Evolutionary conservation across 2,329 filamentous ascomycete species (phyloP).

Genomic region (Epichloe festucae): DNA sequence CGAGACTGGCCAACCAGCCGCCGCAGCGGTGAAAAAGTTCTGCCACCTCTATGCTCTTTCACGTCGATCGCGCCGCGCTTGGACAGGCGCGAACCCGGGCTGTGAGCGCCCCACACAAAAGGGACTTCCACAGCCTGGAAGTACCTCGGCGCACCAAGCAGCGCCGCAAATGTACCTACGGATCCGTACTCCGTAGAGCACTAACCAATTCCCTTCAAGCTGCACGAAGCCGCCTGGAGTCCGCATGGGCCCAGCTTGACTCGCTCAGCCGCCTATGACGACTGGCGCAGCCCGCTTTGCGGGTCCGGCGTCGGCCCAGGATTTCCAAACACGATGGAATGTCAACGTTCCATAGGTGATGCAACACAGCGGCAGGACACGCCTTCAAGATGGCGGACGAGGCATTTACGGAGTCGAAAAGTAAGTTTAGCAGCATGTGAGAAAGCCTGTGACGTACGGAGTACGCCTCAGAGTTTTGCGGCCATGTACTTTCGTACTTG

Average conservation of each 20-base stretch:
- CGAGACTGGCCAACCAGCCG: conserved; percentile 1
- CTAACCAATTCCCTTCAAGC: background rate
- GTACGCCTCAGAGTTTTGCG: background rate
- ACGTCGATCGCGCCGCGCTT: background rate
- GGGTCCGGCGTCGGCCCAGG: conserved; percentile 4
- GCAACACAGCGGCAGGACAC: conserved; percentile 4
- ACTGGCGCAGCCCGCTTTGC: conserved; percentile 1
- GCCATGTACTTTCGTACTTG: background rate
- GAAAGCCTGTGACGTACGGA: background rate
- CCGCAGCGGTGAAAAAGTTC: conserved; percentile 3
- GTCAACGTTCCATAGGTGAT: conserved; percentile 2
- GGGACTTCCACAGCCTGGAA: background rate
- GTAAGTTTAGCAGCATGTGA: conserved; percentile 6
- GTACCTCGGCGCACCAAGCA: background rate
- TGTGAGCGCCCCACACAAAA: conserved; percentile 1
- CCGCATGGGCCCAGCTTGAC: background rate
- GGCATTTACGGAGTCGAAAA: conserved; percentile 7
- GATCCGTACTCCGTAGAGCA: no score
- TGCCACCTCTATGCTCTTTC: conserved; percentile 3
- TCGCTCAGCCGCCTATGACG: background rate
- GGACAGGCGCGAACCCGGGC: background rate
- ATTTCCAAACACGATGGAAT: conserved; percentile 3
- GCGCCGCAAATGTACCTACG: background rate
- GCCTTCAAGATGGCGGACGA: conserved; percentile 9
- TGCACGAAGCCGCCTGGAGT: background rate